Evolutionary conservation across 1,284 basidiomycete genomes (phyloP).

Genomic region (Wolfiporia cocos): DNA sequence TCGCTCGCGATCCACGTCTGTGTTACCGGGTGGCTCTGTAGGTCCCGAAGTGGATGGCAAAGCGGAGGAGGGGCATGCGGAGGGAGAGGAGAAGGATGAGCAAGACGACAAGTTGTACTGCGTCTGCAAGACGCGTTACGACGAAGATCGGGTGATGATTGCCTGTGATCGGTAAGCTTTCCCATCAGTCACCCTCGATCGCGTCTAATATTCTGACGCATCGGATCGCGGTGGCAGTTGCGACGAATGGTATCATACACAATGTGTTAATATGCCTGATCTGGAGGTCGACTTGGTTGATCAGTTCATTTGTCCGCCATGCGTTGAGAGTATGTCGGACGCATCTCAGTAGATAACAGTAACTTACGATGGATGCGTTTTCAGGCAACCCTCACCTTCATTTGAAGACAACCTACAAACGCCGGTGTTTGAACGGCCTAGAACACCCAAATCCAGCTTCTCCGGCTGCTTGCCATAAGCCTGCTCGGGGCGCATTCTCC

Average conservation of each 20-base stretch:
- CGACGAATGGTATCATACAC: constrained; percentile 87
- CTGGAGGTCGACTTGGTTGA: constrained; percentile 77
- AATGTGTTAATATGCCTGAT: constrained; percentile 74
- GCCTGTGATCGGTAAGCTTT: constrained; percentile 73
- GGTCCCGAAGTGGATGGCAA: constrained; percentile 33
- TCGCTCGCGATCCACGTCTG: constrained; percentile 64
- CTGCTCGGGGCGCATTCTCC: constrained; percentile 71
- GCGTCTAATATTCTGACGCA: background rate
- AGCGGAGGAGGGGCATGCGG: constrained; percentile 38
- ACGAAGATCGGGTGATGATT: constrained; percentile 82
- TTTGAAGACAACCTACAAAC: constrained; percentile 74
- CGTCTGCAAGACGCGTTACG: constrained; percentile 75
- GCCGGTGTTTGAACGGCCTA: constrained; percentile 62
- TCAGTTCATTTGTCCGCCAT: constrained; percentile 79
- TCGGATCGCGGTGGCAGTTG: constrained; percentile 46
- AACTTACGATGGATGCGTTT: no score
- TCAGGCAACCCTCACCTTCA: constrained; percentile 55
- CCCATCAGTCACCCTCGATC: background rate
- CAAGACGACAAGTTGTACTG: constrained; percentile 80
- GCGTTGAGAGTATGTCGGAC: constrained; percentile 57
- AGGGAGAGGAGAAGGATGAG: constrained; percentile 48
- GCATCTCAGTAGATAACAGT: no score
- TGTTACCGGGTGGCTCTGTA: constrained; percentile 40
- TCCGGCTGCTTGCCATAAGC: constrained; percentile 65
- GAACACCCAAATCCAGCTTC: constrained; percentile 55